Base-by-base conservation (phyloP, 805 yeast genomes). In the Clavispora fructus region DNA sequence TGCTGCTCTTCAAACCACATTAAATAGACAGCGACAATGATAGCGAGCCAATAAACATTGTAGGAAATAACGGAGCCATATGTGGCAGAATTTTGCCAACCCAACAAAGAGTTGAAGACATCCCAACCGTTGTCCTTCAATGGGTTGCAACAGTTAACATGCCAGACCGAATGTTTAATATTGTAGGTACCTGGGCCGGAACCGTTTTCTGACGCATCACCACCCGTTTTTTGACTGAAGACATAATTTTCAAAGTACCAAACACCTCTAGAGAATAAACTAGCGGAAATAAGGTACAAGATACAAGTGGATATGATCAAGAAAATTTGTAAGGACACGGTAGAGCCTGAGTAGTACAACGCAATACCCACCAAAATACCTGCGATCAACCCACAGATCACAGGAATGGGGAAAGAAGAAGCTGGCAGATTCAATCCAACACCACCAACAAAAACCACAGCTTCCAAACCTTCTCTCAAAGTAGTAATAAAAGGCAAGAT, bases 41-140 rank as follows among this genome's bases (percentile, higher is more conserved):
- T 63, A 37, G 69, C 65, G 44, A 91, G 57, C 99, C 99, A 92
- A 74, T 92, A 92, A 52, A 85, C 54, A 71, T 89, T 90, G 75
- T 92, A 92, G 42, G 91, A 80, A 44, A 92, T 71, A 49, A 92
- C 91, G 4, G 97, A 88, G 46, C 97, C 96, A 62, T 87, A 78
- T 54, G 96, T 89, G 49, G 97, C 98, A 45, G 96, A 80, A 70
- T 92, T 92, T 73, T 90, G 96, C 99, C 99, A 92, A 52, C 98
- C 99, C 53, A 92, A 74, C 47, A 92, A 67, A 26, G 97, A 87
- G 62, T 92, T 92, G 78, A 92, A 92, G 50, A 92, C 83, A 78
- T 90, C 96, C 98, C 98, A 92, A 72, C 97, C 98, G 57, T 84
- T 82, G 68, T 85, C 92, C 48, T 77, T 74, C 67, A 85, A 91